Evolutionary conservation across 1,139 yeast genomes (phyloP), one percentile per base, ranked within the genome.

Genomic region (Nakaseomyces nivariensis): DNA sequence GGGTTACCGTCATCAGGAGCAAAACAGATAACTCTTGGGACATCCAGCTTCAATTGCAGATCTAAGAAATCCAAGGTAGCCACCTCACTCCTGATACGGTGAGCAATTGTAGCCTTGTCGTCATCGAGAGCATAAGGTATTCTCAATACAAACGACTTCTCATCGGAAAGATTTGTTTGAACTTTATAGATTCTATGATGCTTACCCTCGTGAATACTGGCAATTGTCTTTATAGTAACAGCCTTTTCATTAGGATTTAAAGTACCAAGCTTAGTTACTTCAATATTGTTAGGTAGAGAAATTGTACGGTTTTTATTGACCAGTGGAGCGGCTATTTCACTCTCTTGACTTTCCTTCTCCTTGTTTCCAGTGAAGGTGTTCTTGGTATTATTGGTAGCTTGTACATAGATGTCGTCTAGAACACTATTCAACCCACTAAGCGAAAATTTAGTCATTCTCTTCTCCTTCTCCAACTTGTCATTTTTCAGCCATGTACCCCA

Each of bases 401-500:
- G 62, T 31, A 67, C 60, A 50, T 77, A 70, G 9, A 74, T 54
- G 36, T 70, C 72, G 49, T 74, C 68, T 42, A 82, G 54, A 25
- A 80, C 69, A 26, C 70, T 69, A 51, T 78, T 75, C 50, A 87
- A 70, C 1, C 97, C 97, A 63, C 81, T 82, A 51, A 90, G 75
- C 5, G 94, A 83, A 67, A 92, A 92, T 54, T 75, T 76, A n/a
- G 97, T 90, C 52, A 77, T 79, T 67, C 97, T 79, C 58, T 78
- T 80, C 9, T 76, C 78, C 62, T 86, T 82, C 65, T 90, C 92
- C 41, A 69, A 69, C 54, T 75, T 77, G 64, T 90, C 96, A 63
- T 90, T 79, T 54, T 75, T 78, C 62, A 90, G 71, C 97, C 97
- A 92, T 4, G 95, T 77, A 46, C 98, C 98, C 96, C 97, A 90